A percentile compares a stretch with the other conserved stretches of the same genome.
Evolutionary conservation across 176 grass and related monocot genomes (phyloP).

Genomic region (Phoenix roebelenii): DNA sequence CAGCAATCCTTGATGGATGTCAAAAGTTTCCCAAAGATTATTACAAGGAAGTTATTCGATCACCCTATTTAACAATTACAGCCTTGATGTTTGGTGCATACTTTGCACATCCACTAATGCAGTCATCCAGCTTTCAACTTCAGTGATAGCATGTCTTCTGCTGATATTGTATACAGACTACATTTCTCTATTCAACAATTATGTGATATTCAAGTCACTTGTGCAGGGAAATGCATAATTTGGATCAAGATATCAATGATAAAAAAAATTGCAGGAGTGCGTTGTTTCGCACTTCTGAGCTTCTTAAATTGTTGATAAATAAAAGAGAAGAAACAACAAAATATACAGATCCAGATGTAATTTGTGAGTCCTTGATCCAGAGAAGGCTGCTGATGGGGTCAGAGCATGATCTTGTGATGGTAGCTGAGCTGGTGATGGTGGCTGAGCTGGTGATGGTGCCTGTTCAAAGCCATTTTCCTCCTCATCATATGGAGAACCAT

Average conservation of each 20-base stretch:
- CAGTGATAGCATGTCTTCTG: constrained; percentile 44
- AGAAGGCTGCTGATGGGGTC: constrained; percentile 14
- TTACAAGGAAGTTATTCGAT: constrained; percentile 79
- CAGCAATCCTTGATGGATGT: constrained; percentile 62
- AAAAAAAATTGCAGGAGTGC: no score
- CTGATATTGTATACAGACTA: constrained; percentile 23
- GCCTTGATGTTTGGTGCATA: constrained; percentile 69
- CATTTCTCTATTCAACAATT: background rate
- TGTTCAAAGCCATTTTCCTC: constrained; percentile 29
- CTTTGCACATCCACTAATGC: constrained; percentile 88
- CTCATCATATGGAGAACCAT: constrained; percentile 19
- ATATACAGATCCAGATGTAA: no score
- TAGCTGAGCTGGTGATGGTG: background rate
- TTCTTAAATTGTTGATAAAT: no score
- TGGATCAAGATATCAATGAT: no score
- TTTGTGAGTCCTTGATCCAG: no score
- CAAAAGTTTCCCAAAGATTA: constrained; percentile 76
- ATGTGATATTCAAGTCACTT: no score
- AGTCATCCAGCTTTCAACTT: constrained; percentile 81
- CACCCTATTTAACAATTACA: constrained; percentile 71
- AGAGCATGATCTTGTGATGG: constrained; percentile 21
- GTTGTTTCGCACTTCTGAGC: no score
- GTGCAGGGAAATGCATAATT: no score
- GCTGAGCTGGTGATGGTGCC: constrained; percentile 10
- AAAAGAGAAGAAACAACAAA: no score